These are phyloP conservation scores for Phaeosphaeria sp. DNA, from an alignment of 2,329 filamentous ascomycete species.

Conservation along the genomic window DNA sequence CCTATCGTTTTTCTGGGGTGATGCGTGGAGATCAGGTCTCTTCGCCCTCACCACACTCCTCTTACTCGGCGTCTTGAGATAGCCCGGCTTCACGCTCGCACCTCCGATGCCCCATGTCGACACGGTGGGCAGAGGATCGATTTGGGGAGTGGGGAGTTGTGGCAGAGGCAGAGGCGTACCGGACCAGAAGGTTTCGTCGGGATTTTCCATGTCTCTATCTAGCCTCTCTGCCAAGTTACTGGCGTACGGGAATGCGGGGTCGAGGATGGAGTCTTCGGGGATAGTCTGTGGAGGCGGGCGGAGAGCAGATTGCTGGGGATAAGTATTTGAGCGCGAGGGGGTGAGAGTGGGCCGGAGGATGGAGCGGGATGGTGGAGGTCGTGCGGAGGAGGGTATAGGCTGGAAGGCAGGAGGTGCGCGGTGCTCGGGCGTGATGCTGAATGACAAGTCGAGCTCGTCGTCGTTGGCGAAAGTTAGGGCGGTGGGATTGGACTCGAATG, in stretches of 20 bases:
- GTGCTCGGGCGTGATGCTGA: conserved; percentile 37
- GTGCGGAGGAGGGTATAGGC: conserved; percentile 11
- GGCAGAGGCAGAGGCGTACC: no score
- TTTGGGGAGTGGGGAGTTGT: no score
- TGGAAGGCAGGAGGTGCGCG: conserved; percentile 8
- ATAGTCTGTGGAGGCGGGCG: conserved; percentile 26
- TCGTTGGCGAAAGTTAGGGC: no score
- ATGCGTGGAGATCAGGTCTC: conserved; percentile 32
- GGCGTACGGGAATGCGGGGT: conserved; percentile 9
- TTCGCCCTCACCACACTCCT: conserved; percentile 45
- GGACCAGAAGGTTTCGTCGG: conserved; percentile 34
- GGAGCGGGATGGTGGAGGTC: conserved; percentile 10
- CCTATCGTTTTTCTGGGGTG: conserved; percentile 29
- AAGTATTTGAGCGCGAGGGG: conserved; percentile 21
- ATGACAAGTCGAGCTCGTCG: conserved; percentile 36
- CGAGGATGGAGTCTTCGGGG: conserved; percentile 21
- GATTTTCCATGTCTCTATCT: conserved; percentile 17
- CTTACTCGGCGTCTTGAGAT: conserved; percentile 57
- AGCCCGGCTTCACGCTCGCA: conserved; percentile 46
- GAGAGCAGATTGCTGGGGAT: conserved; percentile 20
- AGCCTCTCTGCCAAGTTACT: no score
- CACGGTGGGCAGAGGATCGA: conserved; percentile 16
- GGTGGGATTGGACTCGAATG: no score
- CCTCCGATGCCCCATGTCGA: conserved; percentile 4
- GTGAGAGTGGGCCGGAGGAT: conserved; percentile 8